Evolutionary conservation across 257 asterid genomes (phyloP).

Genomic region (Penstemon newberryi): DNA sequence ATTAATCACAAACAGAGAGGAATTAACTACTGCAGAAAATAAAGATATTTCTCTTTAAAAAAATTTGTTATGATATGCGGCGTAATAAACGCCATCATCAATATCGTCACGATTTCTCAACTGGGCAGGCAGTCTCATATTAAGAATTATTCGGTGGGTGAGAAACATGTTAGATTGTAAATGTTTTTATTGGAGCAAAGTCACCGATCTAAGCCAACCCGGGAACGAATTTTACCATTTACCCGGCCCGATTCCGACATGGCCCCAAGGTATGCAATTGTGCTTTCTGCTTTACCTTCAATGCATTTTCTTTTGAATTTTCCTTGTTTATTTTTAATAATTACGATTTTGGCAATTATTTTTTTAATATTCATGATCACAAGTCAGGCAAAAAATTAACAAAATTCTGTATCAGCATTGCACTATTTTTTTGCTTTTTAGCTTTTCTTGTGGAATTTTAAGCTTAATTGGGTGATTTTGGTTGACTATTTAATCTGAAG

Average conservation of each 20-base stretch:
- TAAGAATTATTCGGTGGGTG: too few relatives aligned
- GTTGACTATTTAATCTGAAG: not conserved
- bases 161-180: too few relatives aligned
- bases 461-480: not conserved
- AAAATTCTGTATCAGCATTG: not conserved
- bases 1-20: too few relatives aligned
- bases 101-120: too few relatives aligned
- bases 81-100: too few relatives aligned
- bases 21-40: too few relatives aligned
- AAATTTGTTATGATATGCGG: too few relatives aligned
- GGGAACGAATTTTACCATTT: conserved; percentile 53
- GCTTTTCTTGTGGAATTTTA: conserved; percentile 10
- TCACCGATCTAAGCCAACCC: conserved; percentile 38
- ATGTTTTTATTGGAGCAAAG: conserved; percentile 44
- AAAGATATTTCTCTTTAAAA: too few relatives aligned
- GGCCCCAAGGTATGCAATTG: conserved; percentile 65
- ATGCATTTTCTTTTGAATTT: not conserved
- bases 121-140: too few relatives aligned
- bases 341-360: not conserved
- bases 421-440: not conserved
- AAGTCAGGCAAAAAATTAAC: not conserved
- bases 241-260: conserved; percentile 77
- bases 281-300: not conserved
- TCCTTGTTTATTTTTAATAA: not conserved
- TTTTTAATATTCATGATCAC: not conserved